Conservation (phyloP, 2,329 filamentous ascomycete genomes). For the Metarhizium anisopliae region DNA sequence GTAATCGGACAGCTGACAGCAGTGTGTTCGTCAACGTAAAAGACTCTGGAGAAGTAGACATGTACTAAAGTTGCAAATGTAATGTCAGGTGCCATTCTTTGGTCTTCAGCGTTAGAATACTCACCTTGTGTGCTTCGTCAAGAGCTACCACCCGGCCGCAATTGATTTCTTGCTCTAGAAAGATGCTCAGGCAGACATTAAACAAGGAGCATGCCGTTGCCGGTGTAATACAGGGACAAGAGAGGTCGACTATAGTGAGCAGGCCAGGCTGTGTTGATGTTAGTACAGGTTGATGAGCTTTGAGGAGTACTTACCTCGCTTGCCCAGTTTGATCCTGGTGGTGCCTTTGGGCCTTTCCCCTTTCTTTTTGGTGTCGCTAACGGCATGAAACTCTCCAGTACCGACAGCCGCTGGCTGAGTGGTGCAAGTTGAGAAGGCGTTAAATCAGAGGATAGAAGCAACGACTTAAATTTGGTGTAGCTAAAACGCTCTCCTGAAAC, state of each 20-base stretch:
- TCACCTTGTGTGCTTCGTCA: slow-evolving; percentile 58
- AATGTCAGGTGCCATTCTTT: background rate
- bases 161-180: slow-evolving; percentile 41
- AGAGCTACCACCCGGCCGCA: slow-evolving; percentile 54
- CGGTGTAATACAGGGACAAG: slow-evolving; percentile 56
- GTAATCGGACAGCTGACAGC: slow-evolving; percentile 52
- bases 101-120: background rate
- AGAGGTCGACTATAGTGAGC: slow-evolving; percentile 61
- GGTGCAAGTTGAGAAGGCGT: slow-evolving; percentile 39
- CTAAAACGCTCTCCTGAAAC: slow-evolving; percentile 27
- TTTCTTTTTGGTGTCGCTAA: background rate
- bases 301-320: background rate
- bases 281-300: background rate
- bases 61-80: slow-evolving; percentile 36
- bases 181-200: slow-evolving; percentile 56
- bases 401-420: slow-evolving; percentile 27
- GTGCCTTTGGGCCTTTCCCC: background rate
- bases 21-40: slow-evolving; percentile 49
- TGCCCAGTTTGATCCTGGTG: background rate
- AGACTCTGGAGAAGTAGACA: slow-evolving; percentile 45
- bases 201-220: slow-evolving; percentile 61
- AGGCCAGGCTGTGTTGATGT: slow-evolving; percentile 28
- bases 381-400: slow-evolving; percentile 47
- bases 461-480: slow-evolving; percentile 36
- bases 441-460: slow-evolving; percentile 27